Conservation (phyloP, 2,329 filamentous ascomycete genomes). For the Aschersonia sp. region DNA sequence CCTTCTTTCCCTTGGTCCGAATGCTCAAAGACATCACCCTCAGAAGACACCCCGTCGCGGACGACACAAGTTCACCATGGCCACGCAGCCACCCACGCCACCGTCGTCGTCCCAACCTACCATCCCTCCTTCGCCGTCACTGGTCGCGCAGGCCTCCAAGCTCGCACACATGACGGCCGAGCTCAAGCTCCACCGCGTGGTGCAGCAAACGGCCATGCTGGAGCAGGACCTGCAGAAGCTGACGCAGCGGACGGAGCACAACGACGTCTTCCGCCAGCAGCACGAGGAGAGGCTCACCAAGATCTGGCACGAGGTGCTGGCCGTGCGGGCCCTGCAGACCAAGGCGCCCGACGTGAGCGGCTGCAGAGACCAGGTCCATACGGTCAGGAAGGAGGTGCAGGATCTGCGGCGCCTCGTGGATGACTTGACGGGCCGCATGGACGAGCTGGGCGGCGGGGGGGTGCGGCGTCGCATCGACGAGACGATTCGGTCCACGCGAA, state of each 20-base stretch:
- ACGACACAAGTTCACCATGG: too few species aligned
- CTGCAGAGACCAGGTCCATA: background rate
- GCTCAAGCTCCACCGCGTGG: slow-evolving; percentile 17
- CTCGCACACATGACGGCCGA: slow-evolving; percentile 23
- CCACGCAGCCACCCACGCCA: background rate
- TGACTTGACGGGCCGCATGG: too few species aligned
- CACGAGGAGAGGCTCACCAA: slow-evolving; percentile 15
- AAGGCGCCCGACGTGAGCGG: slow-evolving; percentile 2
- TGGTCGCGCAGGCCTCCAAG: slow-evolving; percentile 15
- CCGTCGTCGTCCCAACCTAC: background rate
- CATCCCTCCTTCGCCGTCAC: background rate
- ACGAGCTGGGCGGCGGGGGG: background rate
- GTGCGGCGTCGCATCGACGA: slow-evolving; percentile 17
- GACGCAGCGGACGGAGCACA: slow-evolving; percentile 10
- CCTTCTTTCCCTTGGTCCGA: too few species aligned
- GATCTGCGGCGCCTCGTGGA: too few species aligned
- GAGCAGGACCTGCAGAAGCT: slow-evolving; percentile 15
- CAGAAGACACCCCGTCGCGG: too few species aligned
- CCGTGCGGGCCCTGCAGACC: slow-evolving; percentile 13
- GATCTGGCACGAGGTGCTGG: slow-evolving; percentile 16
- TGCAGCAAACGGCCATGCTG: slow-evolving; percentile 13
- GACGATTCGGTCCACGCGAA: slow-evolving; percentile 19
- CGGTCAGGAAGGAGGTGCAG: too few species aligned
- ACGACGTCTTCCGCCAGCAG: slow-evolving; percentile 13
- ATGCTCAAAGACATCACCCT: too few species aligned